A percentile compares a stretch with the other conserved stretches of the same genome.
Evolutionary conservation across 805 yeast genomes (phyloP).

Genomic region (Pachysolen tannophilus): DNA sequence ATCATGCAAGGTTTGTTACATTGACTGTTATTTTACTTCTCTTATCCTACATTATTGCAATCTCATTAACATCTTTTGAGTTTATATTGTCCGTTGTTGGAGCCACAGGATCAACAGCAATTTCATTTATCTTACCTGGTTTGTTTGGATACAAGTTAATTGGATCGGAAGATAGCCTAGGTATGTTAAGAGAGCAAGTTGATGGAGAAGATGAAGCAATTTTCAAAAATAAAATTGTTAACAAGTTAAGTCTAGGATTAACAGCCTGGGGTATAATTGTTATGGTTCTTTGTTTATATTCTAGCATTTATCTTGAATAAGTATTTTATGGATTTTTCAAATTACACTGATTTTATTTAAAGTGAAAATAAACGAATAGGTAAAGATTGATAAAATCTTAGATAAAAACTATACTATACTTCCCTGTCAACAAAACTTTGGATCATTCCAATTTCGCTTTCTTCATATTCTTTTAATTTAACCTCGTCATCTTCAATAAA

Average conservation of each 20-base stretch:
- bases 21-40: constrained; percentile 41
- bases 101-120: constrained; percentile 76
- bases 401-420: too few relatives aligned
- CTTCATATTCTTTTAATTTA: constrained; percentile 64
- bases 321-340: too few relatives aligned
- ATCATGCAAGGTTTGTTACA: constrained; percentile 35
- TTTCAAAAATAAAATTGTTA: constrained; percentile 10
- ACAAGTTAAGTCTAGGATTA: constrained; percentile 26
- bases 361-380: too few relatives aligned
- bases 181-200: constrained; percentile 2
- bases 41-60: constrained; percentile 47
- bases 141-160: constrained; percentile 59
- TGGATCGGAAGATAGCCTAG: constrained; percentile 13
- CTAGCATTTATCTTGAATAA: constrained; percentile 32
- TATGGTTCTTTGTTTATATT: constrained; percentile 47
- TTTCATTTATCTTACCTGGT: constrained; percentile 74
- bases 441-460: constrained; percentile 68
- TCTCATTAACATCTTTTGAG: constrained; percentile 56
- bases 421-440: constrained; percentile 65
- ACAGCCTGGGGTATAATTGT: constrained; percentile 45
- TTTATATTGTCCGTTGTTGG: constrained; percentile 68
- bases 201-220: constrained; percentile 10
- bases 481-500: constrained; percentile 33
- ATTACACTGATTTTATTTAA: too few relatives aligned
- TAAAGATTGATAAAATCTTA: too few relatives aligned